Evolutionary conservation across 2,329 filamentous ascomycete genomes (phyloP), one percentile per base, ranked within the genome.

Genomic region (Harringtonia aguacate): DNA sequence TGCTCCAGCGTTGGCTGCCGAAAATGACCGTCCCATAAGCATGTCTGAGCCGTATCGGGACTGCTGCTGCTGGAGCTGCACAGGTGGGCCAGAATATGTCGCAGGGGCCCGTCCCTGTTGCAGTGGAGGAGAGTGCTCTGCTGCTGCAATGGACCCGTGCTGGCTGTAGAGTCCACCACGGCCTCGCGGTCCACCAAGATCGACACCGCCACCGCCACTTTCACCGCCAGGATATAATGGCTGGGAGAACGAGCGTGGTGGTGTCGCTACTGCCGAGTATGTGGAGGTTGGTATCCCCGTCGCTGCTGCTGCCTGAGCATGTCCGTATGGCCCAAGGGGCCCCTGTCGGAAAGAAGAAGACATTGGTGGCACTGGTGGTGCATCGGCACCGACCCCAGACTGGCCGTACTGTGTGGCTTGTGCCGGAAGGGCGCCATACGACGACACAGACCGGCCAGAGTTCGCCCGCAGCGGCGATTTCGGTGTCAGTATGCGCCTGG

Each of bases 391-490:
- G 24, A 15, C 17, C 41, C 30, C 13, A 15, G 30, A 9, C 22
- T 30, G 35, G 30, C 40, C 17, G 28, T 21, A 24, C 4, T 30
- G 39, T 20, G 14, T 17, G n/a, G n/a, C n/a, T n/a, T n/a, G n/a
- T n/a, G n/a, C n/a, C n/a, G n/a, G n/a, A n/a, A n/a, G 6, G 7
- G 28, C 30, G 10, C 14, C 10, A 17, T 27, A 35, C 9, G 20
- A 20, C n/a, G 47, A 44, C 1, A 38, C 7, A n/a, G 20, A 20
- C 8, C 49, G 39, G 28, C 67, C 66, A 13, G 73, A 54, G 52
- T 72, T 77, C 17, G 69, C 63, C 22, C 71, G 65, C 48, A 76
- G 70, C 34, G 77, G 76, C 10, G 78, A 79, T 50, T 70, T 67
- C 1, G 78, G 75, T 12, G 73, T 78, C 48, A 79, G 55, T n/a